phyloP scores from a whole-genome alignment of 1,284 basidiomycete genomes.

The Ganoderma resinaceum region DNA sequence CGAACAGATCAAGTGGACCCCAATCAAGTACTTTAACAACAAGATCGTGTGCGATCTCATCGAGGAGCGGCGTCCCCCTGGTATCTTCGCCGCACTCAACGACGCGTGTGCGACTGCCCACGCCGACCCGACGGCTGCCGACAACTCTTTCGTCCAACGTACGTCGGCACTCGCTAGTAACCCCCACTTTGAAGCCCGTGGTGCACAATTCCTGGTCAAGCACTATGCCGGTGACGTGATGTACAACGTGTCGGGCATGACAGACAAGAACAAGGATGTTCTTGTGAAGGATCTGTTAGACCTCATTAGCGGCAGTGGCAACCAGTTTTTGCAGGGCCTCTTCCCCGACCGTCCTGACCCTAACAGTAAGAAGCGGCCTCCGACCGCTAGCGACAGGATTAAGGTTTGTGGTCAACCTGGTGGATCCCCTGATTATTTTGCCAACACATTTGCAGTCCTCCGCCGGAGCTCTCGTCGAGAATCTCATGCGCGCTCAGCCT shows the following conservation, averaged over 20 bases:
- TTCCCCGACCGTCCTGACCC: slow-evolving; percentile 98
- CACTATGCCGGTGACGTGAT: slow-evolving; percentile 99
- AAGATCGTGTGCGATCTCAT: slow-evolving; percentile 98
- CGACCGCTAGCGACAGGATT: slow-evolving; percentile 98
- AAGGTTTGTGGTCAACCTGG: slow-evolving; percentile 60
- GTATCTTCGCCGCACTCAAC: slow-evolving; percentile 97
- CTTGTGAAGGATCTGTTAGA: slow-evolving; percentile 96
- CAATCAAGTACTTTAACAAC: slow-evolving; percentile 98
- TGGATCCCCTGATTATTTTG: neutral
- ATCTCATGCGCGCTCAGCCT: slow-evolving; percentile 95
- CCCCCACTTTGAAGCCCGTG: slow-evolving; percentile 93
- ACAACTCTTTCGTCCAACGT: slow-evolving; percentile 97
- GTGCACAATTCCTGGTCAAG: slow-evolving; percentile 88
- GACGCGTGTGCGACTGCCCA: slow-evolving; percentile 99
- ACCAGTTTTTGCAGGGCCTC: slow-evolving; percentile 86
- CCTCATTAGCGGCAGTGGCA: slow-evolving; percentile 81
- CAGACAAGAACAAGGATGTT: slow-evolving; percentile 99
- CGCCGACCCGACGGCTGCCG: slow-evolving; percentile 95
- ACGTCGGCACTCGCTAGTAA: slow-evolving; percentile 83
- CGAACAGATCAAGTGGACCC: slow-evolving; percentile 99
- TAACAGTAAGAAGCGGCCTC: slow-evolving; percentile 97
- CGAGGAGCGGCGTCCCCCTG: slow-evolving; percentile 95
- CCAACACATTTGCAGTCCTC: slow-evolving; percentile 63
- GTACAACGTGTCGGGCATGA: slow-evolving; percentile 98
- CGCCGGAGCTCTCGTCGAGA: slow-evolving; percentile 94